Evolutionary conservation across 176 grass and related monocot genomes (phyloP).

Genomic region (Carex parvula): DNA sequence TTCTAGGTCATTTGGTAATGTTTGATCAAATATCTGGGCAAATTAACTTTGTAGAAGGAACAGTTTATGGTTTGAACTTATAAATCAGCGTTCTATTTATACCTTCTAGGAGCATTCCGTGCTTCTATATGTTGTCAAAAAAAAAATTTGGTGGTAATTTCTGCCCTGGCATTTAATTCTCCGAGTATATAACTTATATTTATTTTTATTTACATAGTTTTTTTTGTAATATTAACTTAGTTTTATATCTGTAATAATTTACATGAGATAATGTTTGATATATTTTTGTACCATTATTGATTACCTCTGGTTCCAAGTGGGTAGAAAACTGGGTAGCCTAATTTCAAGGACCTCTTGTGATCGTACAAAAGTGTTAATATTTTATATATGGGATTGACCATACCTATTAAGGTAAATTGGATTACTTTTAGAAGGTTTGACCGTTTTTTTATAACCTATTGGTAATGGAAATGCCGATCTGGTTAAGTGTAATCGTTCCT

Average conservation of each 20-base stretch:
- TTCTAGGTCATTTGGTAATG: too few relatives aligned
- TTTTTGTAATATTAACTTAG: not conserved
- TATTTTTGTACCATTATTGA: not conserved
- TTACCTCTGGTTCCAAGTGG: not conserved
- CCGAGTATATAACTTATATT: not conserved
- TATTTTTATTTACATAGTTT: not conserved
- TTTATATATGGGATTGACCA: not conserved
- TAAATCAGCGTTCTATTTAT: not conserved
- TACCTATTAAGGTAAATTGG: not conserved
- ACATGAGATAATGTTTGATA: not conserved
- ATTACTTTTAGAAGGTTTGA: not conserved
- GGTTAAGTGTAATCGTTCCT: not conserved
- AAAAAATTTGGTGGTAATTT: not conserved
- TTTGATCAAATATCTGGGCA: too few relatives aligned
- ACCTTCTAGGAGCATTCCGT: not conserved
- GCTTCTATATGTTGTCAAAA: not conserved
- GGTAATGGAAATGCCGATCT: not conserved
- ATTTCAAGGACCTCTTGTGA: not conserved
- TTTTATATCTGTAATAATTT: not conserved
- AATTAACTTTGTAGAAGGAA: too few relatives aligned
- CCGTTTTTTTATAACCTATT: not conserved
- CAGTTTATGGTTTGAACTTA: not conserved
- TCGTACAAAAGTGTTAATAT: not conserved
- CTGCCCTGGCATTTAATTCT: not conserved
- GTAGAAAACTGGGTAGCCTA: not conserved